Conservation (phyloP, 129 eudicot genomes). For the Erigeron canadensis region DNA sequence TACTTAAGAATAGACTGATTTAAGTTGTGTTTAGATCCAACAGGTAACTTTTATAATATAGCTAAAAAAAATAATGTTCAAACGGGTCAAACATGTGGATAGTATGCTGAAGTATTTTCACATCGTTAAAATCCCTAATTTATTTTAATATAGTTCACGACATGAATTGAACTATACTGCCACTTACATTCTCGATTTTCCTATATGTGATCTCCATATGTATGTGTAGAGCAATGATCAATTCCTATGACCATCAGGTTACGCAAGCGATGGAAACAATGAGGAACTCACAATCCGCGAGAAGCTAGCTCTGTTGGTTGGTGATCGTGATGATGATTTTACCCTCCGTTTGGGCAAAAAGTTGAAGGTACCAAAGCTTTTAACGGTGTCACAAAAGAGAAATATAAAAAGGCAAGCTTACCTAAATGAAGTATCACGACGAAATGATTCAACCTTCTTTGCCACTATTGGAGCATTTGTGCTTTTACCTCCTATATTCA, state of each 20-base stretch:
- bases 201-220: conserved; percentile 6
- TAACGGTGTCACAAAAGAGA: conserved; percentile 85
- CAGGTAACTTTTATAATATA: neutral
- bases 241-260: conserved; percentile 39
- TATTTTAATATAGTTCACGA: neutral
- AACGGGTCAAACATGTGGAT: neutral
- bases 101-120: neutral
- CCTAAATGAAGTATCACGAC: conserved; percentile 75
- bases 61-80: neutral
- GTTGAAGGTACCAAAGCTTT: conserved; percentile 70
- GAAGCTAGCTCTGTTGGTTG: conserved; percentile 65
- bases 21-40: neutral
- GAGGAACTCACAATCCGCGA: conserved; percentile 59
- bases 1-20: neutral
- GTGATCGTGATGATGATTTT: conserved; percentile 78
- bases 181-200: neutral
- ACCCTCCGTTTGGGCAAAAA: conserved; percentile 76
- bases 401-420: conserved; percentile 81
- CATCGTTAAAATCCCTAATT: neutral
- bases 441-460: conserved; percentile 80
- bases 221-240: neutral
- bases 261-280: conserved; percentile 49
- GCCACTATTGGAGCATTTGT: conserved; percentile 94
- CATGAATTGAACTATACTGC: neutral
- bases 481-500: conserved; percentile 72